phyloP scores from a whole-genome alignment of 495 filamentous ascomycete species.

The Bryoglossum gracile region DNA sequence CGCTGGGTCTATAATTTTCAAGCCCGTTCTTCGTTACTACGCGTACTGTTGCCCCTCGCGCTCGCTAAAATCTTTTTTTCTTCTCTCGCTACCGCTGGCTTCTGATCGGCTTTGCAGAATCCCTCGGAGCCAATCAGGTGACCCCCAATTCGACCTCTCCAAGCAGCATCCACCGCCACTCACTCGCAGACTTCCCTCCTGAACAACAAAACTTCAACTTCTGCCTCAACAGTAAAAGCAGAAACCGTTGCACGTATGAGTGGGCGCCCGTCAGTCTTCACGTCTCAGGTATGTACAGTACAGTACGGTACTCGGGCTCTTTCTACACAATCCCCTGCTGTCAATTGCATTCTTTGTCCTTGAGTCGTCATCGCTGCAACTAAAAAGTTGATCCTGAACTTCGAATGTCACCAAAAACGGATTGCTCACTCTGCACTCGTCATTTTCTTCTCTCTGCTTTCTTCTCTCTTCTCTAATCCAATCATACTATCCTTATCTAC shows the following conservation, averaged over 20 bases:
- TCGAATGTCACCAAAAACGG: no score
- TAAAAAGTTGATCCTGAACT: no score
- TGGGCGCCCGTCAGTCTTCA: constrained; percentile 88
- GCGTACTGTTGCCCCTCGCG: no score
- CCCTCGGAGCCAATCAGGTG: neutral
- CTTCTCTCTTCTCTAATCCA: no score
- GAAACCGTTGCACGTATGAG: constrained; percentile 66
- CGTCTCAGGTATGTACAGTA: constrained; percentile 76
- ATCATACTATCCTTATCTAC: no score
- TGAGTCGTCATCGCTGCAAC: constrained; percentile 17
- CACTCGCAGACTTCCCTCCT: constrained; percentile 1
- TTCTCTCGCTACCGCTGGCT: neutral
- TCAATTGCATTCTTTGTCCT: constrained; percentile 12
- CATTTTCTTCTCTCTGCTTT: no score
- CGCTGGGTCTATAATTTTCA: no score
- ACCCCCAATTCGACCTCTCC: neutral
- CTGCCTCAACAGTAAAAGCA: constrained; percentile 8
- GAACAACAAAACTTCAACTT: constrained; percentile 13
- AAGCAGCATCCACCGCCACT: constrained; percentile 1
- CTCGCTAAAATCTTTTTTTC: neutral
- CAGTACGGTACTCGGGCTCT: no score
- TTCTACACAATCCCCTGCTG: no score
- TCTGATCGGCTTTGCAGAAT: neutral
- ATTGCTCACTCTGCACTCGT: no score
- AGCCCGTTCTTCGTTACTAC: no score